These are phyloP conservation scores for Cladophialophora immunda DNA, from an alignment of 2,329 filamentous ascomycete genomes.

Conservation along the genomic window DNA sequence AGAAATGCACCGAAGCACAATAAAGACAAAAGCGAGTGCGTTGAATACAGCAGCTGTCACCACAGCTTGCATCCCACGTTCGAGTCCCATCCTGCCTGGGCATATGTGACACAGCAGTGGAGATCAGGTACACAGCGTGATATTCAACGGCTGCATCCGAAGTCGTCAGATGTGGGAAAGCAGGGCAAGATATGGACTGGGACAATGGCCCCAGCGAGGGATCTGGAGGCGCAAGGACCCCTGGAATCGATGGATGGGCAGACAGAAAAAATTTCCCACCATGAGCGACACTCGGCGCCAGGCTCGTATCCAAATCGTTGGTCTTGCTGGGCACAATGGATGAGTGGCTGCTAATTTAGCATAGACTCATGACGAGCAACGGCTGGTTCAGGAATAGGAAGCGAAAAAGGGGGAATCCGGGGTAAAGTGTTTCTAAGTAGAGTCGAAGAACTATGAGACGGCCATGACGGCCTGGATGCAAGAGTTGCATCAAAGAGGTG, in stretches of 20 bases:
- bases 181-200: background rate
- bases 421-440: background rate
- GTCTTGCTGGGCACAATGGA: background rate
- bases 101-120: background rate
- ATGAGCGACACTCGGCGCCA: background rate
- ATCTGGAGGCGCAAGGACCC: background rate
- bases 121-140: background rate
- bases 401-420: background rate
- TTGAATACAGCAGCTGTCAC: slow-evolving; percentile 32
- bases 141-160: background rate
- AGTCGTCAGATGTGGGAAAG: background rate
- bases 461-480: background rate
- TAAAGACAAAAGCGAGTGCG: slow-evolving; percentile 28
- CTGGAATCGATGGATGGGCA: background rate
- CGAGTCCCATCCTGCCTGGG: slow-evolving; percentile 24
- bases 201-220: background rate
- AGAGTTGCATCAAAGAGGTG: background rate
- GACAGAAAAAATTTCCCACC: background rate
- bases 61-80: slow-evolving; percentile 34
- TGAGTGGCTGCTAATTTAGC: background rate
- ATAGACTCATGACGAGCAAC: background rate
- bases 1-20: slow-evolving; percentile 31
- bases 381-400: background rate
- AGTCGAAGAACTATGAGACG: background rate
- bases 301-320: background rate